Base-by-base conservation (phyloP, 345 rosid species). In the Ceriops tagal region DNA sequence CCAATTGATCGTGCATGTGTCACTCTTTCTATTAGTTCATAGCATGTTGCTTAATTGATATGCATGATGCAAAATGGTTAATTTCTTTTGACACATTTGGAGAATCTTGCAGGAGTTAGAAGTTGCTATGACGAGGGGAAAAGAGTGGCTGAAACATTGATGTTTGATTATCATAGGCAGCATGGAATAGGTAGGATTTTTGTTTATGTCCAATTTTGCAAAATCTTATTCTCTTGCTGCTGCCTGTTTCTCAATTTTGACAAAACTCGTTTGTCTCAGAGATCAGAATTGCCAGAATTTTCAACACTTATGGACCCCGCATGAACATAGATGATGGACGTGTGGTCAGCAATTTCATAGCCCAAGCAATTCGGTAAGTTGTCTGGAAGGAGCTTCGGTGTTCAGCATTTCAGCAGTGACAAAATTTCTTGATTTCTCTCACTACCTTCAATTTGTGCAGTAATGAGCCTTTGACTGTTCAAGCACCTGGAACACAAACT, bases 321-420 rank as follows among this genome's bases (percentile, higher is more conserved):
- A 93, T 93, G 98, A 91, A 91, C 72, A 93, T 91, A 11, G 93
- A 93, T 53, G 98, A 93, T 72, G 97, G 97, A 27, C 98, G 98
- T 74, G 98, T 91, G 19, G 98, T 93, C 73, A 93, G 98, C 77
- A 93, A 93, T 80, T 93, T 93, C 85, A 86, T 93, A 19, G 97
- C 98, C 75, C 98, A 93, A 74, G 97, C 98, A 75, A 66, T 89
- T 62, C 91, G 97, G 98, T 93, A 74, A 65, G 68, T 53, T 35
- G 13, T 53, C 15, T 46, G 21, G 47, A 21, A 7, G 4, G 30
- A 3, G 24, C 27, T 26, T 2, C 13, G 22, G 35, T 13, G 5
- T 57, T 46, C 46, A 5, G 46, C 34, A 39, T 39, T 27, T 24
- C 5, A 58, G 31, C 10, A 3, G 59, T 56, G 26, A 27, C 13